Evolutionary conservation across 2,329 filamentous ascomycete genomes (phyloP), one percentile per base, ranked within the genome.

Genomic region (Basipetospora chlamydospora): DNA sequence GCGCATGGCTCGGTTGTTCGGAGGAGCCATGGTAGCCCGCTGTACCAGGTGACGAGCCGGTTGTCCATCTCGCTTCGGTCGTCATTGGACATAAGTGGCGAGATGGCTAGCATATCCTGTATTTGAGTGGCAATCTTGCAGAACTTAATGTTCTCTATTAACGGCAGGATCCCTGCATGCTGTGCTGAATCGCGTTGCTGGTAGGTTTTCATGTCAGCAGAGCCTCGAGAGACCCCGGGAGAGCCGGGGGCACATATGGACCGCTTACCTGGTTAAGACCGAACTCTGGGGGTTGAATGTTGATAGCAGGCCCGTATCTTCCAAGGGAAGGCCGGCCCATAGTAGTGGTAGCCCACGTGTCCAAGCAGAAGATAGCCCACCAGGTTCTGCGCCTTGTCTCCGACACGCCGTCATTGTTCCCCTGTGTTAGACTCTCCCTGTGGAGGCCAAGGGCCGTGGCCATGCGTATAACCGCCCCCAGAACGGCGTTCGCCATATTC

Each of bases 71-170:
- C 65, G 39, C 68, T 65, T 15, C 80, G 73, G 48, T 86, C 79
- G 21, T 76, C 67, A 21, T 68, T 62, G n/a, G 69, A 67, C 2
- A 84, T 66, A 2, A 83, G 61, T 1, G 80, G 78, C 2, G 73
- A 70, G 37, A 78, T 73, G 12, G 80, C 78, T 3, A 88, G 65
- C 36, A 75, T 69, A 47, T 88, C 80, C 51, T 88, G 82, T 39
- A 87, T 80, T 42, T 74, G 71, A 0, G 80, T 84, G 15, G 80
- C 77, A 41, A 88, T 80, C 52, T 80, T 80, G 58, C 80, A 84
- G 55, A 87, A 87, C 35, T 77, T 74, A 43, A 83, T 78, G 51
- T 82, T 84, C 54, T 87, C 77, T 20, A 82, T 73, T 12, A 85
- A 57, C 0, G 80, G 80, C 4, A 85, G 63, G 38, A 81, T 73